Base-by-base conservation (phyloP, 2,329 filamentous ascomycete species). In the Monosporascus sp. region DNA sequence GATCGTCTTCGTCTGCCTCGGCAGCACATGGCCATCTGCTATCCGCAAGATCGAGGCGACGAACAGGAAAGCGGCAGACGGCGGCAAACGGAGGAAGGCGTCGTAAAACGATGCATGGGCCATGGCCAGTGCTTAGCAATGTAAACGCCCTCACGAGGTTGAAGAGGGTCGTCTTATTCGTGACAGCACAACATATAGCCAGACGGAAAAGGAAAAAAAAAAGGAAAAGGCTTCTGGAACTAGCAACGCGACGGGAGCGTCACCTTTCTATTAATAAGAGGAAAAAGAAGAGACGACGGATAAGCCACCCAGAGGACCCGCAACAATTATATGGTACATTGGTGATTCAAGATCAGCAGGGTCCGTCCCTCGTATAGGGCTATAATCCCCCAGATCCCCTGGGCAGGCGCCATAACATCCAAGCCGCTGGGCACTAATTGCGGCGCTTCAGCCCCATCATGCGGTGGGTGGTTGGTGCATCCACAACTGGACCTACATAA, bases 1-100 rank as follows among this genome's bases (percentile, higher is more conserved):
- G 49, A 76, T 54, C 1, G 72, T 65, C 52, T 66, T 62, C 7
- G 75, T 77, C 51, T 74, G 69, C 41, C 67, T 70, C 18, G 75
- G 74, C 17, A 77, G 61, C 47, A 65, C 69, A 63, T 76, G 68
- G 45, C 68, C 69, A n/a, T 64, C 54, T 18, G 69, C 63, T 52
- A 68, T 55, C 37, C 62, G 60, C 56, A 70, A 58, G 35, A 73
- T 60, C 43, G 63, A 62, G 49, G 67, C 65, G 57, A 75, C 53
- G 48, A 73, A 55, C 41, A 75, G 61, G 46, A 68, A 60, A 43
- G 68, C 64, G 35, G 68, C 64, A 40, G 68, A 61, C 7, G 67
- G 63, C 18, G 74, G 70, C 44, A 75, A 61, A 22, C 65, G 71
- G 50, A 68, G 62, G 60, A 73, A 68, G 47, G 65, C 59, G 57